phyloP scores from a whole-genome alignment of 345 rosid species.

The Citrus glauca region DNA sequence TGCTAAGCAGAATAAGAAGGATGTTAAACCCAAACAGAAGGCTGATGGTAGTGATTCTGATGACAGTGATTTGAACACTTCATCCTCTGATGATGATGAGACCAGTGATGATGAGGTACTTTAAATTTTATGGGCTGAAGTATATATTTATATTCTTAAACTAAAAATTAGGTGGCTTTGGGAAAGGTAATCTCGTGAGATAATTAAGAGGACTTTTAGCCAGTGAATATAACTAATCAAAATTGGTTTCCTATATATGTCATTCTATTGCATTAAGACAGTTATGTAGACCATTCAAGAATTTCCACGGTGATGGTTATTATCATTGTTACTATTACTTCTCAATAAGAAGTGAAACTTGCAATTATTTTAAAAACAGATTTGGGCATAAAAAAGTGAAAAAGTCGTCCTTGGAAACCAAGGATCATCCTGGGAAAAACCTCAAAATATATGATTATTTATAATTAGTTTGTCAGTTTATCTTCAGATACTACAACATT shows the following conservation, averaged over 20 bases:
- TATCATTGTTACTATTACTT: not conserved
- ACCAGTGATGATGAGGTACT: constrained; percentile 41
- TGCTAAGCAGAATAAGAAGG: constrained; percentile 39
- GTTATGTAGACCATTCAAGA: not conserved
- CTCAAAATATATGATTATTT: not conserved
- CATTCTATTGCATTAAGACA: not conserved
- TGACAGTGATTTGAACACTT: constrained; percentile 17
- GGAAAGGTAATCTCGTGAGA: not conserved
- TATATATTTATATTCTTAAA: constrained; percentile 3
- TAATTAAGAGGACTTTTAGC: not conserved
- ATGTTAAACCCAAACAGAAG: constrained; percentile 26
- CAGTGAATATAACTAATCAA: not conserved
- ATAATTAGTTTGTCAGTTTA: not conserved
- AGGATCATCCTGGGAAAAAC: not conserved
- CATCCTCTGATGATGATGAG: constrained; percentile 33
- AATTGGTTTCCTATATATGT: not conserved
- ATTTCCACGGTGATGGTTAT: not conserved
- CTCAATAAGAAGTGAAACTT: not conserved
- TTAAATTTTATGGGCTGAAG: not conserved
- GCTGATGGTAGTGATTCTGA: constrained; percentile 25
- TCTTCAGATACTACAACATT: not conserved
- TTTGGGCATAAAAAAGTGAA: not conserved
- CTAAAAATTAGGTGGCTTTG: constrained; percentile 20
- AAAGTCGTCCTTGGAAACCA: not conserved
- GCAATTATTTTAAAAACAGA: not conserved